Evolutionary conservation across 257 asterid species (phyloP), one percentile per base, ranked within the genome.

Genomic region (Fraxinus americana): DNA sequence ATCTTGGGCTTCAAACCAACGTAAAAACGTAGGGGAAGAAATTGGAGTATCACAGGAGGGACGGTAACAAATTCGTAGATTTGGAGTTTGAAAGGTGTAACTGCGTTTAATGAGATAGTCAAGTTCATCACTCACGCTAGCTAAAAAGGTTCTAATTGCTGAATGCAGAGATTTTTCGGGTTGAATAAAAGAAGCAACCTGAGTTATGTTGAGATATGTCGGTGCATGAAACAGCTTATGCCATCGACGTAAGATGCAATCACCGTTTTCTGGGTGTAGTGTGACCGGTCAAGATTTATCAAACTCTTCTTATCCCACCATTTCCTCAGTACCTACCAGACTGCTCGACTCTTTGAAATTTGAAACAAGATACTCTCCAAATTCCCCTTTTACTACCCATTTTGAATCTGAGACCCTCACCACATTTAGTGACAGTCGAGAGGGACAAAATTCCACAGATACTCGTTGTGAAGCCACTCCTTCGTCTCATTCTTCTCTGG

Each of bases 351-450:
- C 92, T 35, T 69, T 87, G 86, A 91, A 89, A 77, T 89, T 85
- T 61, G 93, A 89, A 39, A 78, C 88, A 12, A 82, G 88, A 81
- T 85, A 83, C 90, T 92, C 96, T 2, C 97, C 99, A 10, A 88
- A 86, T 77, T 89, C 98, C 16, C 97, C 96, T 4, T 90, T 92
- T 82, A 87, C 86, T 38, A 68, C 87, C 57, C 87, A 81, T 61
- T 86, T 84, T 59, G 98, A 88, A 52, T 78, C 90, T 5, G 90
- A 87, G 36, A 75, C 85, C 14, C 76, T 78, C 48, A 66, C 91
- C 68, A 30, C 83, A 2, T 75, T 77, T 67, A 84, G 91, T 57
- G 94, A 89, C 66, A 88, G 81, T 63, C 91, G 75, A 70, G 95
- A 88, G 82, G 95, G 76, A 75, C 90, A 83, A 19, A 88, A 88